Base-by-base conservation (phyloP, 2,329 filamentous ascomycete genomes). In the Phyllachora maydis region DNA sequence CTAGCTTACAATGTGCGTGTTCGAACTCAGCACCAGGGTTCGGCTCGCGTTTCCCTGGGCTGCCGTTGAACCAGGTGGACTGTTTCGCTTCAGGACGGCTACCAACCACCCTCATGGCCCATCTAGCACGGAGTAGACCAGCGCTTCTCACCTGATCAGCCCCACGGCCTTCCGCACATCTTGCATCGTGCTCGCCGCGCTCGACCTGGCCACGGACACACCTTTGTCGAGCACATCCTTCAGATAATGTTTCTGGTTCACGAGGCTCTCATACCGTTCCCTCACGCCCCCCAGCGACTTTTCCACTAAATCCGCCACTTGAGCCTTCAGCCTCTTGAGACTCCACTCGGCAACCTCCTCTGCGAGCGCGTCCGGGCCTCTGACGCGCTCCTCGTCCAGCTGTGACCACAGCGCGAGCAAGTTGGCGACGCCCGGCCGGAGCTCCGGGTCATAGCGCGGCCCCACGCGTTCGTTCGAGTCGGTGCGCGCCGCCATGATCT, bases 381-480 rank as follows among this genome's bases (percentile, higher is more conserved):
- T 46, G n/a, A n/a, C n/a, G 3, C 39, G 37, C 14, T 44, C 35
- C 4, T 41, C 33, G 25, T 71, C 63, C 35, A 85, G 66, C 30
- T 78, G 65, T 13, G 68, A 69, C n/a, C 85, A 49, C 10, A 98
- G 64, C 27, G 81, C 68, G 2, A 98, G 49, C 8, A 98, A 54
- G 42, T 95, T 98, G 8, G 83, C 71, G 4, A 98, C 75, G 0
- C 82, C 88, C 0, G 85, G 85, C 13, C 88, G 59, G 0, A 35
- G 38, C 1, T 43, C 38, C 0, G 68, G 69, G 32, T 92, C 71
- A n/a, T n/a, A n/a, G n/a, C n/a, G n/a, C 42, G 88, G 93, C 1
- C 66, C 68, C 19, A 93, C 65, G 2, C 48, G 46, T 3, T 63
- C 57, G 0, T 47, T 33, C 0, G 65, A 73, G 46, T 98, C 88